Percentiles rank a stretch among this genome's conserved stretches.
These are phyloP conservation scores for Pleomassaria siparia DNA, from an alignment of 2,329 filamentous ascomycete genomes.

Conservation along the genomic window DNA sequence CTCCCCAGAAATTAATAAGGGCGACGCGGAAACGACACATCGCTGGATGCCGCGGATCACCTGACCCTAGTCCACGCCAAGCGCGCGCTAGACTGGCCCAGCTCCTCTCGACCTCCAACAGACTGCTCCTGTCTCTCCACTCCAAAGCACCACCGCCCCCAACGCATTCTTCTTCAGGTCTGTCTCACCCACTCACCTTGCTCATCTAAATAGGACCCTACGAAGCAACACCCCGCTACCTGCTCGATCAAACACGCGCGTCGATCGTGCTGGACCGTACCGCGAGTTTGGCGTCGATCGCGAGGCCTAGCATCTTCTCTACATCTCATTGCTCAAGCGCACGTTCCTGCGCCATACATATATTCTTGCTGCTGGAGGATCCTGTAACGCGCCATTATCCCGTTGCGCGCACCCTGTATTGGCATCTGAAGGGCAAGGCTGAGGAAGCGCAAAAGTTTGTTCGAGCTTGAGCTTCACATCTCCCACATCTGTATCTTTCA, in stretches of 20 bases:
- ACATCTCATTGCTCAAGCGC: conserved; percentile 18
- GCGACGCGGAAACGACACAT: conserved; percentile 9
- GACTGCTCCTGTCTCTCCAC: not conserved
- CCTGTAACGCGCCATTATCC: conserved; percentile 26
- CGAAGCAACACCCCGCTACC: not conserved
- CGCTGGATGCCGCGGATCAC: conserved; percentile 4
- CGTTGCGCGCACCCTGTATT: conserved; percentile 28
- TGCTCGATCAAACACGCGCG: conserved; percentile 3
- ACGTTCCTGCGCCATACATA: conserved; percentile 20
- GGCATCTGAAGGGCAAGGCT: conserved; percentile 21
- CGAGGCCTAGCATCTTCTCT: conserved; percentile 7
- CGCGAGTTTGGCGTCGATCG: conserved; percentile 19
- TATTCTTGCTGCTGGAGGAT: conserved; percentile 22
- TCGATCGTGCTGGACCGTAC: not conserved
- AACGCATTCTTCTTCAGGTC: conserved; percentile 15
- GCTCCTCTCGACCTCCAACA: not conserved
- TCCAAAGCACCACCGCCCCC: not conserved
- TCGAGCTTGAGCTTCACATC: conserved; percentile 28
- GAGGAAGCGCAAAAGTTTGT: conserved; percentile 20
- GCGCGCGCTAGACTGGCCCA: conserved; percentile 8
- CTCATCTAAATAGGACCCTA: not conserved
- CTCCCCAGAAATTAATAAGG: not conserved
- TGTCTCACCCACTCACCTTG: conserved; percentile 17
- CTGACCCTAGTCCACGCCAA: conserved; percentile 1
- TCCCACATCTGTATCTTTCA: conserved; percentile 40